Evolutionary conservation across 73 alveolate genomes (phyloP).

Genomic region (Loxodes magnus): DNA sequence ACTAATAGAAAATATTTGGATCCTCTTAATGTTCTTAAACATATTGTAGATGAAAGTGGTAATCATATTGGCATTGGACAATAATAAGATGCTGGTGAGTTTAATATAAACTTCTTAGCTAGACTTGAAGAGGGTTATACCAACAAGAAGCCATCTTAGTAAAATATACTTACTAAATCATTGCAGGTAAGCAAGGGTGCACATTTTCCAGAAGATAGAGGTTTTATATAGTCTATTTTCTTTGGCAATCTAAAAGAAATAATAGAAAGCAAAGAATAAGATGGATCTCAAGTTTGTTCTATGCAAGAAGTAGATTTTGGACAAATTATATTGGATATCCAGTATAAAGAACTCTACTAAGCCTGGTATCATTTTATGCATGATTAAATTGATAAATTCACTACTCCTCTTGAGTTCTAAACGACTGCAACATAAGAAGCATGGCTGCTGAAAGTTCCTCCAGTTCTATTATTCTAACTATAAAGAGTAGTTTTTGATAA

Average conservation of each 20-base stretch:
- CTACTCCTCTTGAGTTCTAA: conserved; percentile 16
- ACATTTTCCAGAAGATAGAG: no score
- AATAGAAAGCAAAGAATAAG: conserved; percentile 68
- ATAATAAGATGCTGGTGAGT: conserved; percentile 81
- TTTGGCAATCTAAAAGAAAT: conserved; percentile 23
- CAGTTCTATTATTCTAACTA: conserved; percentile 45
- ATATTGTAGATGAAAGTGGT: conserved; percentile 64
- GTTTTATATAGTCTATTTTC: not conserved
- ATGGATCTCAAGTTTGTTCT: conserved; percentile 19
- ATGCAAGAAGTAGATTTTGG: no score
- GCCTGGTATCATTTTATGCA: no score
- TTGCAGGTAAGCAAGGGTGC: no score
- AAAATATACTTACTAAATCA: no score
- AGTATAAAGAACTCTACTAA: no score
- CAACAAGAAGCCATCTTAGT: no score
- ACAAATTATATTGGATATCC: no score
- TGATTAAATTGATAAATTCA: no score
- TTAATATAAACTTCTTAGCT: conserved; percentile 54
- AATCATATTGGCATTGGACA: conserved; percentile 55
- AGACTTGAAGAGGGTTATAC: conserved; percentile 74
- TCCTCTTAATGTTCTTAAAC: conserved; percentile 51
- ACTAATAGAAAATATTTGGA: conserved; percentile 57
- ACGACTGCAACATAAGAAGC: conserved; percentile 36
- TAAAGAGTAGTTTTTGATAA: conserved; percentile 46
- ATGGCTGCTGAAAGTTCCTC: conserved; percentile 44